Evolutionary conservation across 2,329 filamentous ascomycete species (phyloP).

Genomic region (Alternaria gansuensis): DNA sequence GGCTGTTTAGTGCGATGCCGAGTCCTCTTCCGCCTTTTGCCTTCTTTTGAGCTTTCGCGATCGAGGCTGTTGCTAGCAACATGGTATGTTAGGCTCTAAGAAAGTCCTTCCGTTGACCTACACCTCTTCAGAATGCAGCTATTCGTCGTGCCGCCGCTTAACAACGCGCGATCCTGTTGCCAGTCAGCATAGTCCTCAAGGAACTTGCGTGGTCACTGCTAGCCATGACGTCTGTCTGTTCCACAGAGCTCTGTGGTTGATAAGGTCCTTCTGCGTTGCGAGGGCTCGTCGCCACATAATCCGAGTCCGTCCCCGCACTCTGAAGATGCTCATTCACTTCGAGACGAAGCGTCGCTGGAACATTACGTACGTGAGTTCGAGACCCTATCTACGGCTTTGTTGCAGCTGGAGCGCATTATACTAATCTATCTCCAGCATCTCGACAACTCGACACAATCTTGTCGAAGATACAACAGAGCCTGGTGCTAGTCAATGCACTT

Average conservation of each 20-base stretch:
- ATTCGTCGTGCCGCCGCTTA: neutral
- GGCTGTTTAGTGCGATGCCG: neutral
- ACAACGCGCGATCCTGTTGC: neutral
- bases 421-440: constrained; percentile 12
- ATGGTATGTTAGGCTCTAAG: neutral
- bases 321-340: constrained; percentile 22
- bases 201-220: neutral
- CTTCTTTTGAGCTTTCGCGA: neutral
- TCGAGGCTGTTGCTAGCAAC: neutral
- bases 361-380: constrained; percentile 22
- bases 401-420: neutral
- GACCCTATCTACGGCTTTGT: neutral
- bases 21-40: constrained; percentile 9
- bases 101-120: neutral
- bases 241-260: constrained; percentile 6
- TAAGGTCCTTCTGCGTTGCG: constrained; percentile 24
- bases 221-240: neutral
- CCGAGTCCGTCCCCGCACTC: constrained; percentile 9
- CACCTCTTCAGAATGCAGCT: neutral
- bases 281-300: constrained; percentile 11
- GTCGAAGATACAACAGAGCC: constrained; percentile 3
- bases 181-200: constrained; percentile 3
- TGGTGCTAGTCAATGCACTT: constrained; percentile 4
- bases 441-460: neutral
- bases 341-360: constrained; percentile 16